A percentile compares a stretch with the other conserved stretches of the same genome.
Evolutionary conservation across 2,329 filamentous ascomycete species (phyloP).

Genomic region (Hypoxylon sp.): DNA sequence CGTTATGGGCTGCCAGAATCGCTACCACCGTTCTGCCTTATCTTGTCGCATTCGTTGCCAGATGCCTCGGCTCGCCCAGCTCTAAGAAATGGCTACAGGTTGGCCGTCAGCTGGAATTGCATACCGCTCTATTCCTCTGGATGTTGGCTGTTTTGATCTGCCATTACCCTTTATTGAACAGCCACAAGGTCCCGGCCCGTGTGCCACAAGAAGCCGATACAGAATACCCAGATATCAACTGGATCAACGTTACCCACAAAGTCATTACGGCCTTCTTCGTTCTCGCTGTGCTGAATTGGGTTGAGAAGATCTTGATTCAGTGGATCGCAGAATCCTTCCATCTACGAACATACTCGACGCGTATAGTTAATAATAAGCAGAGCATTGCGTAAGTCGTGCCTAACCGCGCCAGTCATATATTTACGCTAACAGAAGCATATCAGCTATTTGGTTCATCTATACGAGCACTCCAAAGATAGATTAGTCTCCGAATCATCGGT

Average conservation of each 20-base stretch:
- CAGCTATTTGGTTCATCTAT: slow-evolving; percentile 60
- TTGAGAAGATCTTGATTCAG: slow-evolving; percentile 93
- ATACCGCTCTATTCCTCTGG: slow-evolving; percentile 90
- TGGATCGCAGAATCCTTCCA: slow-evolving; percentile 96
- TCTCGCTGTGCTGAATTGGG: slow-evolving; percentile 78
- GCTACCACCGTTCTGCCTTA: slow-evolving; percentile 60
- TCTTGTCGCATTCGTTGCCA: slow-evolving; percentile 63
- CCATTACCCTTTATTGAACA: slow-evolving; percentile 81
- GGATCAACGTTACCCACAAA: slow-evolving; percentile 85
- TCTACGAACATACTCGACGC: slow-evolving; percentile 84
- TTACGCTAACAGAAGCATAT: slow-evolving; percentile 42
- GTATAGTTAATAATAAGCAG: slow-evolving; percentile 92
- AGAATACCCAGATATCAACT: slow-evolving; percentile 61
- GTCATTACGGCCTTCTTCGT: slow-evolving; percentile 88
- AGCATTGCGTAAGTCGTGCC: slow-evolving; percentile 69
- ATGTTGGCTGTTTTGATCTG: slow-evolving; percentile 86
- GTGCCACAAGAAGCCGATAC: slow-evolving; percentile 53
- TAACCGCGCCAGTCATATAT: slow-evolving; percentile 63
- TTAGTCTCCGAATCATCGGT: slow-evolving; percentile 63
- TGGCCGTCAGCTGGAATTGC: slow-evolving; percentile 84
- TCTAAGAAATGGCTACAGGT: slow-evolving; percentile 94
- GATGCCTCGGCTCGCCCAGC: slow-evolving; percentile 81
- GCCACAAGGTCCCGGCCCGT: slow-evolving; percentile 53
- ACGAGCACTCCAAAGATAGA: slow-evolving; percentile 79
- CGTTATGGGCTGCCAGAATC: slow-evolving; percentile 79